Evolutionary conservation across 495 filamentous ascomycete species (phyloP).

Genomic region (Talaromyces borbonicus): DNA sequence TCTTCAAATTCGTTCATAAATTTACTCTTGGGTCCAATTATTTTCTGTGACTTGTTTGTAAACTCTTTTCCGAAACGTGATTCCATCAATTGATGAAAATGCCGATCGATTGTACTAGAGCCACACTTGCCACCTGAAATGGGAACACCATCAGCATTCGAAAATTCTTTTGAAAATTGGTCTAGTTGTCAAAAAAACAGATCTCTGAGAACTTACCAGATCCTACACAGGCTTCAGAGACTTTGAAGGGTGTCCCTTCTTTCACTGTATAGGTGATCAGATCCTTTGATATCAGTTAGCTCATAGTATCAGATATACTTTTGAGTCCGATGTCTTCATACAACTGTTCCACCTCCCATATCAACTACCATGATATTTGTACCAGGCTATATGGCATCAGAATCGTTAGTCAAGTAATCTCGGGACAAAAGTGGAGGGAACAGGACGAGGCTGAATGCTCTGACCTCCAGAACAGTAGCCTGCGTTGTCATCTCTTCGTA

Average conservation of each 20-base stretch:
- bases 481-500: too few species aligned
- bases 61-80: constrained; percentile 16
- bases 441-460: not conserved
- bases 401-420: not conserved
- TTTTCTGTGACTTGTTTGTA: constrained; percentile 7
- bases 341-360: constrained; percentile 33
- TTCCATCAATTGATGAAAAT: constrained; percentile 37
- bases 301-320: not conserved
- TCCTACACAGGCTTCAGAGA: constrained; percentile 13
- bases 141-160: not conserved
- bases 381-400: not conserved
- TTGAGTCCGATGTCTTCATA: not conserved
- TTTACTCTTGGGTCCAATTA: constrained; percentile 11
- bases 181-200: too few species aligned
- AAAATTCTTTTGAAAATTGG: not conserved
- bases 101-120: constrained; percentile 40
- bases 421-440: not conserved
- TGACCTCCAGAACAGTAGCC: not conserved
- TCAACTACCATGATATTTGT: constrained; percentile 18
- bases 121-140: constrained; percentile 39
- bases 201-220: constrained; percentile 5
- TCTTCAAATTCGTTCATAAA: constrained; percentile 20
- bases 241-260: constrained; percentile 16
- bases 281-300: constrained; percentile 7
- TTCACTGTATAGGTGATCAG: constrained; percentile 29